phyloP scores from a whole-genome alignment of 108 stramenopile species.

The Fragilaria crotonensis region DNA sequence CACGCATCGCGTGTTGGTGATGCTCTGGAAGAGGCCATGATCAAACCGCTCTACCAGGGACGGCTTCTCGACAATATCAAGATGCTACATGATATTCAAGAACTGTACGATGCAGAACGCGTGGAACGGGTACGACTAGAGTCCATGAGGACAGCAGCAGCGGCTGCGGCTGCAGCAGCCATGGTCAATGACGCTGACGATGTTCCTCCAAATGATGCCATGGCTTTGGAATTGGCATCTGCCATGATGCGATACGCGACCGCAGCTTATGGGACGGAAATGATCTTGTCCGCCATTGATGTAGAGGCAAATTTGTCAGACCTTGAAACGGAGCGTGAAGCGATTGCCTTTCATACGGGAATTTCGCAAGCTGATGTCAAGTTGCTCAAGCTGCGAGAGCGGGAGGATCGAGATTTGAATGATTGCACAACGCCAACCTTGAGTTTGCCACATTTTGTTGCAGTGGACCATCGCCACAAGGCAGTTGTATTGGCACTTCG shows the following conservation, averaged over 20 bases:
- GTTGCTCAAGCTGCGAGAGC: conserved; percentile 6
- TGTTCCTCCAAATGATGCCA: too few relatives aligned
- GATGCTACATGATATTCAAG: conserved; percentile 16
- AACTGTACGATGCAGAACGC: too few relatives aligned
- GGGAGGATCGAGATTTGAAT: too few relatives aligned
- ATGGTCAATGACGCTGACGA: too few relatives aligned
- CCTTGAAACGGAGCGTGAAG: conserved; percentile 1
- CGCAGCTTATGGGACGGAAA: conserved; percentile 26
- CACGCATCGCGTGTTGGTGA: conserved; percentile 21
- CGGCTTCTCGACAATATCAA: conserved; percentile 26
- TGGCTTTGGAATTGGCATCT: neutral
- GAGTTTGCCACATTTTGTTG: conserved; percentile 11
- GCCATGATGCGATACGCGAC: conserved; percentile 26
- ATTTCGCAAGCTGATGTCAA: conserved; percentile 11
- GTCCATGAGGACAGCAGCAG: conserved; percentile 2
- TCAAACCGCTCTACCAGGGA: conserved; percentile 21
- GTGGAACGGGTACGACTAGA: too few relatives aligned
- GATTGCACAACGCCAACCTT: conserved; percentile 1
- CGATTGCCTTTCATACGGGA: conserved; percentile 18
- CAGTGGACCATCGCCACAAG: conserved; percentile 6
- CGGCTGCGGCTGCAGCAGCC: conserved; percentile 15
- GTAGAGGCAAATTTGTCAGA: conserved; percentile 4
- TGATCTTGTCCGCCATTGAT: conserved; percentile 26
- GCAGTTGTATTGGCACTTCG: conserved; percentile 16
- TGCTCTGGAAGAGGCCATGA: conserved; percentile 30